phyloP scores from a whole-genome alignment of 1,284 basidiomycete genomes.

The Cryptococcus hybrid region DNA sequence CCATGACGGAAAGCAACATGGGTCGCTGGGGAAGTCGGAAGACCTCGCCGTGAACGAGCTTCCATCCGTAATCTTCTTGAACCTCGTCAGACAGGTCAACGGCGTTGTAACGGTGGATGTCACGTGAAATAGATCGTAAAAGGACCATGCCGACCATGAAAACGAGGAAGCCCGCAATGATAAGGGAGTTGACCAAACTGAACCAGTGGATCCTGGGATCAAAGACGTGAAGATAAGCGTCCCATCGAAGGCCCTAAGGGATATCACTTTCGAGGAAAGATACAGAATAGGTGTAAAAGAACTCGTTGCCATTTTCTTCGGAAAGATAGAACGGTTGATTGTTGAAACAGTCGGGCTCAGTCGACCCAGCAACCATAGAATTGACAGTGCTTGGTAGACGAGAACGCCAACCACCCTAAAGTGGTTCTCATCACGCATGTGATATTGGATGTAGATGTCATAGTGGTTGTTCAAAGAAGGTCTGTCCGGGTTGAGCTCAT shows the following conservation, averaged over 20 bases:
- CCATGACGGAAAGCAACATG: slow-evolving; percentile 76
- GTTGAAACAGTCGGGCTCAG: slow-evolving; percentile 36
- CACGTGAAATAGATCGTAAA: slow-evolving; percentile 78
- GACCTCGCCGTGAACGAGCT: slow-evolving; percentile 86
- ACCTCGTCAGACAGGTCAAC: slow-evolving; percentile 93
- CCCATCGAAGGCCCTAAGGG: slow-evolving; percentile 86
- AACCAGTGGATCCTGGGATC: slow-evolving; percentile 65
- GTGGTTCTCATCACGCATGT: slow-evolving; percentile 64
- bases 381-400: slow-evolving; percentile 68
- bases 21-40: slow-evolving; percentile 81
- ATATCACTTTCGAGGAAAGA: slow-evolving; percentile 85
- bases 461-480: slow-evolving; percentile 91
- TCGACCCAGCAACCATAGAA: slow-evolving; percentile 27
- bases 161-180: slow-evolving; percentile 87
- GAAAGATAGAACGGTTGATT: slow-evolving; percentile 59
- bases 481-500: slow-evolving; percentile 50
- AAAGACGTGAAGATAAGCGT: slow-evolving; percentile 79
- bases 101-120: slow-evolving; percentile 94
- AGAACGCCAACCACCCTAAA: slow-evolving; percentile 87
- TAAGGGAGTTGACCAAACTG: slow-evolving; percentile 87
- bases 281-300: slow-evolving; percentile 87
- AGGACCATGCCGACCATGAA: slow-evolving; percentile 90
- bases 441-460: slow-evolving; percentile 63
- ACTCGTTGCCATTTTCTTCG: slow-evolving; percentile 62
- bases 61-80: slow-evolving; percentile 99